These are phyloP conservation scores for Fusarium aywerte DNA, from an alignment of 2,329 filamentous ascomycete genomes.

Conservation along the genomic window DNA sequence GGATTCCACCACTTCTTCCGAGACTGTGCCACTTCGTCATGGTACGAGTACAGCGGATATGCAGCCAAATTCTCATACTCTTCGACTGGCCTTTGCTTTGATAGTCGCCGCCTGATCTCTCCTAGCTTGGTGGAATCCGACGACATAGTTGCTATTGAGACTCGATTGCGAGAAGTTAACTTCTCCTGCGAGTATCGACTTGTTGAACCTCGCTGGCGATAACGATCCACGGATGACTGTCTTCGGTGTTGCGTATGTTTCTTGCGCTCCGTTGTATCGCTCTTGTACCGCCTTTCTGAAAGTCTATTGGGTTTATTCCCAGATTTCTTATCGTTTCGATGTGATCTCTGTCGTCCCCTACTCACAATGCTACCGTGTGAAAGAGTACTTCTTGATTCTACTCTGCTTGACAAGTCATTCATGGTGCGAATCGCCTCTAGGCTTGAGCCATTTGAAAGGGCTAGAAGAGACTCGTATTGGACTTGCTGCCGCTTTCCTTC, in stretches of 20 bases:
- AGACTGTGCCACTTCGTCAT: conserved; percentile 19
- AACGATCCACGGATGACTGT: conserved; percentile 19
- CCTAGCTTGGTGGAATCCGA: conserved; percentile 60
- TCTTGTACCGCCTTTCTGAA: conserved; percentile 12
- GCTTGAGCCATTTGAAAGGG: conserved; percentile 60
- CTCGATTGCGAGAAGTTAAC: conserved; percentile 26
- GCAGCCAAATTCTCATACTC: conserved; percentile 12
- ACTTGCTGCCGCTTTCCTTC: conserved; percentile 48
- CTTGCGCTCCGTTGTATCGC: conserved; percentile 24
- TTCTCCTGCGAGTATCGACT: conserved; percentile 10
- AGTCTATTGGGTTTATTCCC: conserved; percentile 17
- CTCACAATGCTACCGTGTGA: conserved; percentile 32
- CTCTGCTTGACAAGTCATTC: conserved; percentile 56
- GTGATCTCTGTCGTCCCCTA: conserved; percentile 33
- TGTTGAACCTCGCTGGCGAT: conserved; percentile 13
- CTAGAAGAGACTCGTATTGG: conserved; percentile 60
- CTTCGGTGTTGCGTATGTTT: conserved; percentile 11
- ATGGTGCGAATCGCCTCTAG: conserved; percentile 62
- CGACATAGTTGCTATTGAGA: conserved; percentile 51
- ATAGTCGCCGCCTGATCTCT: conserved; percentile 51
- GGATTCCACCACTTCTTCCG: conserved; percentile 42
- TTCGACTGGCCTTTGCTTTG: conserved; percentile 14
- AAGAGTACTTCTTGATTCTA: conserved; percentile 34
- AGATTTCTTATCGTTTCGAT: conserved; percentile 18
- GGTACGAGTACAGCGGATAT: conserved; percentile 38